Base-by-base conservation (phyloP, 306 rosid genomes). In the Cucurbita maxima region DNA sequence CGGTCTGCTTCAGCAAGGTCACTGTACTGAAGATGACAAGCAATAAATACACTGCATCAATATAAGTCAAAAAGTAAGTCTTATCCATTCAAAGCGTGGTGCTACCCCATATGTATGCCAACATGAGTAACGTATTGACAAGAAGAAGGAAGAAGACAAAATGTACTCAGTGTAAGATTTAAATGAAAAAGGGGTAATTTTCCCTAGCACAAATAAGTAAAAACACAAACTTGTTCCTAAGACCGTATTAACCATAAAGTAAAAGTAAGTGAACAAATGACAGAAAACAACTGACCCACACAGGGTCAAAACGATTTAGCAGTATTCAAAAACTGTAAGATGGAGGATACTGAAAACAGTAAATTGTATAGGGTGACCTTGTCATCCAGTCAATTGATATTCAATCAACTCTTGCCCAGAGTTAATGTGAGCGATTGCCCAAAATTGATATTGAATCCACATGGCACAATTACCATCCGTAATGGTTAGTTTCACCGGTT, bases 1-100 rank as follows among this genome's bases (percentile, higher is more conserved):
- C 97, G 95, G 77, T 91, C 95, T 64, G 86, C 82, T 81, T 86
- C 99, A 36, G 84, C 91, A n/a, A 91, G 92, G 87, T 94, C 99
- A 81, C 90, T 86, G 84, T 94, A 86, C 96, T 94, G 90, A 58
- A 83, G 34, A 38, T 14, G 25, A 51, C 47, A 79, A 74, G 78
- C 52, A 62, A 78, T 20, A 50, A 4, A 66, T 71, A 70, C 9
- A 36, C 43, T 22, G 30, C 38, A 55, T 76, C 68, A 83, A 30
- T 30, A 30, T 30, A 74, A 4, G 14, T 30, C 38, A 67, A 1
- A 57, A 50, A 52, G 53, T 1, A 8, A 62, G 30, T 50, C 73
- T 68, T 13, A 15, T 45, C 68, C 47, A 61, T 37, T n/a, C 19
- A 20, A 19, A 68, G 25, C 50, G 25, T 30, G 5, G 58, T 20